Evolutionary conservation across 2,329 filamentous ascomycete genomes (phyloP).

Genomic region (Sclerotinia minor): DNA sequence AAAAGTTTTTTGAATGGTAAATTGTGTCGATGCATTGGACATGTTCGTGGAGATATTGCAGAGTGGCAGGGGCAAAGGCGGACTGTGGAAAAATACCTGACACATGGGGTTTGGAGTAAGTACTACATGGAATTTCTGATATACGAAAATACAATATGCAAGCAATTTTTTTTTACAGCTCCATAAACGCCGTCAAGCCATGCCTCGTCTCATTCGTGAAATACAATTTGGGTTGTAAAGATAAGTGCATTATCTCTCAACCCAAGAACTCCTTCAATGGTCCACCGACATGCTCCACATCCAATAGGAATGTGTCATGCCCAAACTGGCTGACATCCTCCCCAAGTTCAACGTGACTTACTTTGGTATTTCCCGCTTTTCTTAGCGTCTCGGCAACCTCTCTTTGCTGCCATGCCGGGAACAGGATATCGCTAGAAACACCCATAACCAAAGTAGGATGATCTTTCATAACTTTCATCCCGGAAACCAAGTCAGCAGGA

Average conservation of each 20-base stretch:
- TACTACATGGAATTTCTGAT: conserved; percentile 2
- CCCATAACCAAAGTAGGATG: conserved; percentile 87
- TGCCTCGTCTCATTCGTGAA: conserved; percentile 16
- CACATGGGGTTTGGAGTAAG: conserved; percentile 2
- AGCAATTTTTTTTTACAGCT: conserved; percentile 25
- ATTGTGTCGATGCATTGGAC: conserved; percentile 11
- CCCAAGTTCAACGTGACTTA: conserved; percentile 86
- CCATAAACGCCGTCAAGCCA: conserved; percentile 21
- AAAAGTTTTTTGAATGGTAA: conserved; percentile 3
- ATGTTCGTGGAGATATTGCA: conserved; percentile 1
- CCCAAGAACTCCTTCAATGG: conserved; percentile 77
- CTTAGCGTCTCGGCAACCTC: conserved; percentile 86
- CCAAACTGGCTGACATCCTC: conserved; percentile 94
- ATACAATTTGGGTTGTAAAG: not conserved
- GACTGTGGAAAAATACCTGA: conserved; percentile 11
- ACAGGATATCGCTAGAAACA: conserved; percentile 92
- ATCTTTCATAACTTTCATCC: conserved; percentile 68
- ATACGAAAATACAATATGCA: not conserved
- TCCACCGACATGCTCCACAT: conserved; percentile 88
- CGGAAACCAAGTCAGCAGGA: conserved; percentile 76
- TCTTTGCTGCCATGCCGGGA: conserved; percentile 96
- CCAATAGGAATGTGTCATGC: conserved; percentile 92
- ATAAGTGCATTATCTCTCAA: conserved; percentile 3
- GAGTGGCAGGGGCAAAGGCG: not conserved
- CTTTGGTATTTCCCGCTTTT: conserved; percentile 73